phyloP scores from a whole-genome alignment of 176 grass and related monocot genomes.

The Phyllostachys edulis region DNA sequence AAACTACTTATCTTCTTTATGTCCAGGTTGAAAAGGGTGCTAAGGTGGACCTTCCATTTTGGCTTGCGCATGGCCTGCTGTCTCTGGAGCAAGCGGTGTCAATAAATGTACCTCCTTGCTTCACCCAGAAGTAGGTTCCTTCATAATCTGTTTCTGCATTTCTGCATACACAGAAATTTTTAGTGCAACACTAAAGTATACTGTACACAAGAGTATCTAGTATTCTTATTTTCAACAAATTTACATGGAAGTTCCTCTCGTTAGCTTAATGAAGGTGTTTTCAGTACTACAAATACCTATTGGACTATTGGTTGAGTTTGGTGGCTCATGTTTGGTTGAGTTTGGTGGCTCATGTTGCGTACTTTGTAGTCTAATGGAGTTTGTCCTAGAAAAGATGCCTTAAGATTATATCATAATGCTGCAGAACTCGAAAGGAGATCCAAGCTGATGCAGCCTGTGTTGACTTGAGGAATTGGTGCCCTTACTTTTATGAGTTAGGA shows the following conservation, averaged over 20 bases:
- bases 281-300: background rate
- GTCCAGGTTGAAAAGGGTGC: constrained; percentile 82
- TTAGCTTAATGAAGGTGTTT: background rate
- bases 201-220: background rate
- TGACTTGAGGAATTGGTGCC: constrained; percentile 69
- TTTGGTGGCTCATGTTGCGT: background rate
- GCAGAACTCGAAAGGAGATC: constrained; percentile 84
- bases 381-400: background rate
- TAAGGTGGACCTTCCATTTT: constrained; percentile 86
- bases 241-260: background rate
- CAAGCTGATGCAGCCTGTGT: constrained; percentile 97
- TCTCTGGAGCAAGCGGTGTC: constrained; percentile 67
- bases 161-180: background rate
- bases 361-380: background rate
- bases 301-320: background rate
- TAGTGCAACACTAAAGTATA: background rate
- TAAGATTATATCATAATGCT: constrained; percentile 22
- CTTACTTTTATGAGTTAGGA: constrained; percentile 88
- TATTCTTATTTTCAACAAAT: background rate
- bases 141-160: constrained; percentile 2
- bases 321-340: background rate
- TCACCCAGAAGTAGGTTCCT: constrained; percentile 71
- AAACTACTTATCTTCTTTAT: constrained; percentile 1
- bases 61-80: constrained; percentile 75
- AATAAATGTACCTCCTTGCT: constrained; percentile 65